These are phyloP conservation scores for Pyrus bretschneideri DNA, from an alignment of 306 rosid genomes.

Conservation along the genomic window DNA sequence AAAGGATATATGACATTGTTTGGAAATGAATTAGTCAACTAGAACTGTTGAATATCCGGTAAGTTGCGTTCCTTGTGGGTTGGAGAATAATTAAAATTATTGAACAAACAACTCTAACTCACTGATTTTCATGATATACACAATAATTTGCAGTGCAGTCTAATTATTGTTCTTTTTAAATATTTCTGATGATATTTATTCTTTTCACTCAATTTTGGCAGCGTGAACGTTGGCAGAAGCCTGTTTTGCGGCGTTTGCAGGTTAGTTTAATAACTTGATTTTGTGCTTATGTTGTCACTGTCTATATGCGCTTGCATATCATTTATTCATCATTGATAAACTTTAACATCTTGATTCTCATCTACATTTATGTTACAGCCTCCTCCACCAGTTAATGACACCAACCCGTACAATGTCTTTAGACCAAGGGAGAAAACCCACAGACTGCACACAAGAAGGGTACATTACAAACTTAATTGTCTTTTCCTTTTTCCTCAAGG, in stretches of 20 bases:
- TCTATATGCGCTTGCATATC: background rate
- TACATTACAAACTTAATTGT: conserved; percentile 28
- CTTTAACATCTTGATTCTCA: conserved; percentile 20
- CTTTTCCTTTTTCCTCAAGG: conserved; percentile 15
- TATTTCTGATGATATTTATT: background rate
- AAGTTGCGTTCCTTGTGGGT: background rate
- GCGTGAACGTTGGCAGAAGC: conserved; percentile 64
- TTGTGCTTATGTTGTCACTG: background rate
- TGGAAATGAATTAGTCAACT: background rate
- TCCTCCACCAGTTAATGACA: conserved; percentile 94
- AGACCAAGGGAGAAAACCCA: conserved; percentile 99
- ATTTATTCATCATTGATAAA: background rate
- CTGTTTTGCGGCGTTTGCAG: conserved; percentile 51
- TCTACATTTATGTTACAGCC: conserved; percentile 53
- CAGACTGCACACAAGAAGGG: conserved; percentile 98
- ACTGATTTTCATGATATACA: background rate
- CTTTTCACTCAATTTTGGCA: conserved; percentile 15
- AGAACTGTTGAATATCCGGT: background rate
- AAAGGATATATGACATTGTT: background rate
- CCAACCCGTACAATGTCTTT: conserved; percentile 97
- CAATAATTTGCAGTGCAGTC: background rate
- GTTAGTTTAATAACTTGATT: conserved; percentile 12
- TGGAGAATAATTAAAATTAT: background rate
- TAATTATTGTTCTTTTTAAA: background rate
- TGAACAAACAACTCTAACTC: background rate